Evolutionary conservation across 2,329 filamentous ascomycete species (phyloP).

Genomic region (Fusarium marasasianum): DNA sequence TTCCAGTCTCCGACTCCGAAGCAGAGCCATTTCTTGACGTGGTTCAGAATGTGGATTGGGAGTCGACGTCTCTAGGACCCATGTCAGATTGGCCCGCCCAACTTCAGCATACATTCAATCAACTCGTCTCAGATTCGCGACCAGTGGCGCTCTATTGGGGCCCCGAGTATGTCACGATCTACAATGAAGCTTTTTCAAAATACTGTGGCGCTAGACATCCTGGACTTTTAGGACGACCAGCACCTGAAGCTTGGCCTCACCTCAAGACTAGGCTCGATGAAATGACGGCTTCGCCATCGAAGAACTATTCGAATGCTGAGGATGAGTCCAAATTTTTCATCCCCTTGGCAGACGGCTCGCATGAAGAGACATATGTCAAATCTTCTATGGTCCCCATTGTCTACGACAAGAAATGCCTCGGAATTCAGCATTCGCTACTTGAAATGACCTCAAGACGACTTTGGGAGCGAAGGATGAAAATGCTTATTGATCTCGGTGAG

Average conservation of each 20-base stretch:
- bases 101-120: constrained; percentile 56
- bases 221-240: constrained; percentile 65
- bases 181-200: constrained; percentile 72
- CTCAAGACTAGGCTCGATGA: constrained; percentile 52
- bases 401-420: constrained; percentile 53
- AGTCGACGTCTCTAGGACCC: constrained; percentile 56
- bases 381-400: constrained; percentile 60
- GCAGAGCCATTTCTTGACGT: constrained; percentile 52
- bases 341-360: constrained; percentile 51
- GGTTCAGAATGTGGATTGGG: constrained; percentile 58
- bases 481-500: constrained; percentile 60
- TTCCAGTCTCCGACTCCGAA: constrained; percentile 49
- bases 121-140: constrained; percentile 55
- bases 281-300: constrained; percentile 41
- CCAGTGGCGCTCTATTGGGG: constrained; percentile 73
- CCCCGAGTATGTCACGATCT: constrained; percentile 68
- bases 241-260: constrained; percentile 70
- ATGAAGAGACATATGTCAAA: constrained; percentile 59
- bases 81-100: constrained; percentile 57
- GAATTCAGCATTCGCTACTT: constrained; percentile 58
- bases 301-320: constrained; percentile 50
- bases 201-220: constrained; percentile 74
- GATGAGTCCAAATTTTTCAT: constrained; percentile 59
- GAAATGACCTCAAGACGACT: constrained; percentile 59
- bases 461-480: constrained; percentile 60